A percentile compares a stretch with the other conserved stretches of the same genome.
phyloP scores from a whole-genome alignment of 331 rosid genomes.

The Prunus yedoensis region DNA sequence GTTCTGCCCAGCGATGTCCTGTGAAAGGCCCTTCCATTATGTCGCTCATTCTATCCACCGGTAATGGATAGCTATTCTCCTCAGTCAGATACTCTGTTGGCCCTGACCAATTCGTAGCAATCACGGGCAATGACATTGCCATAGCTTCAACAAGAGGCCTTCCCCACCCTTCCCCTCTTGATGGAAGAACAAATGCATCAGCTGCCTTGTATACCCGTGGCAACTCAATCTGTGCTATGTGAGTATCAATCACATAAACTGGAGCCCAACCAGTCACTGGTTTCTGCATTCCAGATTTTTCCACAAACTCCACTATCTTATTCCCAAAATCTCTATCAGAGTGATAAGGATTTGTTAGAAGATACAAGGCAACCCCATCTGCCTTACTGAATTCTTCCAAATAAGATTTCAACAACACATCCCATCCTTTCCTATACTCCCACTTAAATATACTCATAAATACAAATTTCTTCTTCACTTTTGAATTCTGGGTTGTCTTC shows the following conservation, averaged over 20 bases:
- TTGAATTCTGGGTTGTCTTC: background rate
- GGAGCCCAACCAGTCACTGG: slow-evolving; percentile 64
- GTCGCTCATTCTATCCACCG: slow-evolving; percentile 64
- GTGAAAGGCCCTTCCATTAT: slow-evolving; percentile 73
- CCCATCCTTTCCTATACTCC: slow-evolving; percentile 97
- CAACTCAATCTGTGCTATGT: slow-evolving; percentile 65
- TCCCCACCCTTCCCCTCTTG: slow-evolving; percentile 94
- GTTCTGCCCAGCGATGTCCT: slow-evolving; percentile 92
- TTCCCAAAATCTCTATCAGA: slow-evolving; percentile 65
- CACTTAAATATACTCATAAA: slow-evolving; percentile 78
- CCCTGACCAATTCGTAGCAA: slow-evolving; percentile 88
- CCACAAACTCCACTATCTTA: slow-evolving; percentile 72
- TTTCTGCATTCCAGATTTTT: slow-evolving; percentile 36
- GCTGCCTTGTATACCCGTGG: slow-evolving; percentile 72
- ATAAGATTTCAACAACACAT: slow-evolving; percentile 63
- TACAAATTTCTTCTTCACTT: slow-evolving; percentile 35
- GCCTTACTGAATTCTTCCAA: slow-evolving; percentile 56
- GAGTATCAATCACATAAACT: slow-evolving; percentile 60
- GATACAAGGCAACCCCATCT: slow-evolving; percentile 56
- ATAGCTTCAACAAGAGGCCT: slow-evolving; percentile 87
- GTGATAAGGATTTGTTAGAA: slow-evolving; percentile 81
- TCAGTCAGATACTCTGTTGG: slow-evolving; percentile 74
- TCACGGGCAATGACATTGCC: slow-evolving; percentile 80
- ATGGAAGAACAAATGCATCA: slow-evolving; percentile 73
- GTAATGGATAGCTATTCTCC: slow-evolving; percentile 65